Conservation (phyloP, 768 basidiomycete species). For the Epithele typhae region DNA sequence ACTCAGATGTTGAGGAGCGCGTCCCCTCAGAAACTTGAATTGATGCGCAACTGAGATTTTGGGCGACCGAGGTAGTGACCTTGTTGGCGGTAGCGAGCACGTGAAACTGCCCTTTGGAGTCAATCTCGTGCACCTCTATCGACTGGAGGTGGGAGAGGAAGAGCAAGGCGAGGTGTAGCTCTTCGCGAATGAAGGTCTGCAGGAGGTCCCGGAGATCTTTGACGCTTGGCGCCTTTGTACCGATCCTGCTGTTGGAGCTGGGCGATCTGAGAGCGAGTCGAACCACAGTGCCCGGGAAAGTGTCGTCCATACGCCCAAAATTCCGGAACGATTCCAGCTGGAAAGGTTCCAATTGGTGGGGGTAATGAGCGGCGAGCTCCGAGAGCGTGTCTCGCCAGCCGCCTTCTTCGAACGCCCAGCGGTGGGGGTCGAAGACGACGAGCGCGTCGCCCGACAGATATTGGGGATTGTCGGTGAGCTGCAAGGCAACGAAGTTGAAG, state of each 20-base stretch:
- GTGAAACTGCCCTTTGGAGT: slow-evolving; percentile 1
- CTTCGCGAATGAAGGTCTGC: slow-evolving; percentile 34
- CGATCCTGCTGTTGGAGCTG: slow-evolving; percentile 29
- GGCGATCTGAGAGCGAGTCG: slow-evolving; percentile 41
- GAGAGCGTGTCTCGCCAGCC: slow-evolving; percentile 30
- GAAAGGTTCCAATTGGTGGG: slow-evolving; percentile 33
- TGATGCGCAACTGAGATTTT: neutral
- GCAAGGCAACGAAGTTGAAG: slow-evolving; percentile 11
- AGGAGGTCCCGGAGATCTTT: slow-evolving; percentile 37
- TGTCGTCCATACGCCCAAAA: too few species aligned
- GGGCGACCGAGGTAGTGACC: slow-evolving; percentile 7
- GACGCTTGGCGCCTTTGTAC: slow-evolving; percentile 27
- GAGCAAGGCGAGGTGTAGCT: slow-evolving; percentile 37
- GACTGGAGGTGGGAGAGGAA: slow-evolving; percentile 37
- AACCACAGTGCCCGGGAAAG: slow-evolving; percentile 39
- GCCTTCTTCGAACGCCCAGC: slow-evolving; percentile 4
- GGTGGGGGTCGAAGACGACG: slow-evolving; percentile 41
- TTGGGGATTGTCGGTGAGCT: slow-evolving; percentile 49
- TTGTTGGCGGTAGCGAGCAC: slow-evolving; percentile 15
- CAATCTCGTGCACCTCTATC: slow-evolving; percentile 39
- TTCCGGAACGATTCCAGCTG: slow-evolving; percentile 21
- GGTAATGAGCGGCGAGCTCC: slow-evolving; percentile 17
- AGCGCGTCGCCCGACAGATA: slow-evolving; percentile 38
- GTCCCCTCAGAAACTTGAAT: too few species aligned
- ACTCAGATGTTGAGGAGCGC: neutral